A percentile compares a stretch with the other conserved stretches of the same genome.
Evolutionary conservation across 768 basidiomycete species (phyloP).

Genomic region (Mycena vitilis): DNA sequence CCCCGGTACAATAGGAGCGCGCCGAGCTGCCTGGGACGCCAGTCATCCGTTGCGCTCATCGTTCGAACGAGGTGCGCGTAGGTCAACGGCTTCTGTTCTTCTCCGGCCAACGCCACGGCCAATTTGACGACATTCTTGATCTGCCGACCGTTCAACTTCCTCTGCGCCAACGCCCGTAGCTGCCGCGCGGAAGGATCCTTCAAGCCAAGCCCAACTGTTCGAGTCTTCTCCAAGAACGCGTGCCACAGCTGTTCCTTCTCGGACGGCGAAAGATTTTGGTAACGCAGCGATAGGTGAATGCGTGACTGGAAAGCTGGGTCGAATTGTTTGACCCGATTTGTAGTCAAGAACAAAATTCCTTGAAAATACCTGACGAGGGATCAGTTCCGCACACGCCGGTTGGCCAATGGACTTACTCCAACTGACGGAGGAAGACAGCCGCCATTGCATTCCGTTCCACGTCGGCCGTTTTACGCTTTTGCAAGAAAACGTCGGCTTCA

Average conservation of each 20-base stretch:
- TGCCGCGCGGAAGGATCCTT: not conserved
- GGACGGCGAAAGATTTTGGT: slow-evolving; percentile 9
- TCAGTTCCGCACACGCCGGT: not conserved
- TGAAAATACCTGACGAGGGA: not conserved
- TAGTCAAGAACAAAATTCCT: slow-evolving; percentile 49
- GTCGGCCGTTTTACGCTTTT: slow-evolving; percentile 37
- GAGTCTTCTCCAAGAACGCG: slow-evolving; percentile 19
- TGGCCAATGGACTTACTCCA: not conserved
- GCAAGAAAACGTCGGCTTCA: slow-evolving; percentile 34
- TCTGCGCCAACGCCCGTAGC: slow-evolving; percentile 13
- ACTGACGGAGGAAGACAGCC: slow-evolving; percentile 47
- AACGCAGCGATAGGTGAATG: slow-evolving; percentile 25
- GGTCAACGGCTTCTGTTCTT: not conserved
- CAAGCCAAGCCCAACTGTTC: not conserved
- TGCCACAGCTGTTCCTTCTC: slow-evolving; percentile 26
- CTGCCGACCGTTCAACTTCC: slow-evolving; percentile 25
- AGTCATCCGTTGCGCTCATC: too few species aligned
- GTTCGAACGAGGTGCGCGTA: slow-evolving; percentile 9
- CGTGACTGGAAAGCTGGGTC: slow-evolving; percentile 27
- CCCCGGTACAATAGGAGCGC: too few species aligned
- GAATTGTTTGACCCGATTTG: slow-evolving; percentile 43
- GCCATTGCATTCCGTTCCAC: slow-evolving; percentile 47
- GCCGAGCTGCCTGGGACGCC: too few species aligned
- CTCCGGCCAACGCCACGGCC: slow-evolving; percentile 8
- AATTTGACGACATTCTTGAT: slow-evolving; percentile 26